phyloP scores from a whole-genome alignment of 2,329 filamentous ascomycete genomes.

The Hypocreales sp. region DNA sequence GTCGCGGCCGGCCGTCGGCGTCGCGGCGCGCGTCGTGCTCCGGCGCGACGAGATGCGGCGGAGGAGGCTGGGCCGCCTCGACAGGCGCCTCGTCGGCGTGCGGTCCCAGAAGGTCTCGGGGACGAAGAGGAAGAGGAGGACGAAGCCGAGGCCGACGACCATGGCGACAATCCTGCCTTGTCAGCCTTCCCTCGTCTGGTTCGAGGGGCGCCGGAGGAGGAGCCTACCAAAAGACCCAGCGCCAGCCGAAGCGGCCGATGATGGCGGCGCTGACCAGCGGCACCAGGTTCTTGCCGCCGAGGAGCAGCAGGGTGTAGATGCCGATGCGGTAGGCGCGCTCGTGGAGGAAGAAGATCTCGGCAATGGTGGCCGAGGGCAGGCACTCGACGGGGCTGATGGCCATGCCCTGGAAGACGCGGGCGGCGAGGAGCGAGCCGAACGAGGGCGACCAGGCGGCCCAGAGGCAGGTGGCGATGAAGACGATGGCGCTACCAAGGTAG shows the following conservation, averaged over 20 bases:
- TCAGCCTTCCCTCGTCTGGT: too few relatives aligned
- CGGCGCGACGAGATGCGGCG: conserved; percentile 29
- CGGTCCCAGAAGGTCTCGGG: conserved; percentile 95
- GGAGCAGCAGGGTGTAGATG: conserved; percentile 76
- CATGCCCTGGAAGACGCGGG: conserved; percentile 75
- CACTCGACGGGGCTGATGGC: conserved; percentile 85
- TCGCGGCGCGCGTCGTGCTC: conserved; percentile 5
- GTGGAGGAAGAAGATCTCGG: conserved; percentile 92
- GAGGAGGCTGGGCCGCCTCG: conserved; percentile 28
- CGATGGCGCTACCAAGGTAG: conserved; percentile 59
- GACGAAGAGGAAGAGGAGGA: conserved; percentile 74
- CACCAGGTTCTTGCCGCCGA: conserved; percentile 83
- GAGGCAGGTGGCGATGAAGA: conserved; percentile 63
- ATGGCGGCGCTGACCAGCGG: conserved; percentile 77
- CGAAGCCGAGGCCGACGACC: conserved; percentile 53
- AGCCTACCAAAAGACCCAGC: conserved; percentile 72
- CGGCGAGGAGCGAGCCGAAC: conserved; percentile 65
- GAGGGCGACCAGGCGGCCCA: conserved; percentile 81
- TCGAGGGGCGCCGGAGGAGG: neutral
- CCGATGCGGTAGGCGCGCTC: conserved; percentile 86
- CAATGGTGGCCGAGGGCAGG: conserved; percentile 82
- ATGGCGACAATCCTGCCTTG: conserved; percentile 60
- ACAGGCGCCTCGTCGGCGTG: conserved; percentile 37
- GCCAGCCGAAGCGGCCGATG: conserved; percentile 65
- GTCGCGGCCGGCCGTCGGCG: neutral